phyloP scores from a whole-genome alignment of 2,329 filamentous ascomycete species.

The Venturia oleaginea region DNA sequence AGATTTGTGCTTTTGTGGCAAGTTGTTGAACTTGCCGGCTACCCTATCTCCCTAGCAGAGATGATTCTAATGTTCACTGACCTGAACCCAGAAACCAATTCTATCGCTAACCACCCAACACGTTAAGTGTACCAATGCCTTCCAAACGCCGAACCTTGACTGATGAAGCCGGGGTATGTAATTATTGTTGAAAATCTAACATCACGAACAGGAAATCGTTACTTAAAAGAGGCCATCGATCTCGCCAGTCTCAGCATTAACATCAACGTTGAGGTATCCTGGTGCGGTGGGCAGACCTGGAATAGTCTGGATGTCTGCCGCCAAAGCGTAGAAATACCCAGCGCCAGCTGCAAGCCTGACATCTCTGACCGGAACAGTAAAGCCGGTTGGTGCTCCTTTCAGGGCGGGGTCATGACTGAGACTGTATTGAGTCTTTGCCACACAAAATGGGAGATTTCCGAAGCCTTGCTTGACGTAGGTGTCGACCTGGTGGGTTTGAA shows the following conservation, averaged over 20 bases:
- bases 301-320: constrained; percentile 97
- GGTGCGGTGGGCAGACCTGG: constrained; percentile 90
- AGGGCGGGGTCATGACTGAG: constrained; percentile 85
- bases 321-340: constrained; percentile 87
- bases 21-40: background rate
- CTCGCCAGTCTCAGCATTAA: constrained; percentile 44
- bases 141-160: background rate
- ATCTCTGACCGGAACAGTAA: constrained; percentile 89
- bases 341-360: constrained; percentile 90
- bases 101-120: background rate
- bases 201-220: background rate
- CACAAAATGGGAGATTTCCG: constrained; percentile 85
- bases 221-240: constrained; percentile 69
- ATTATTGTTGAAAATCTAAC: constrained; percentile 6
- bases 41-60: background rate
- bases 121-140: background rate
- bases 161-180: constrained; percentile 8
- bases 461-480: constrained; percentile 89
- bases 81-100: background rate
- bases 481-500: constrained; percentile 37
- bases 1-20: background rate
- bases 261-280: constrained; percentile 88
- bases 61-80: background rate
- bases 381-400: constrained; percentile 91
- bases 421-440: constrained; percentile 98